Base-by-base conservation (phyloP, 2,329 filamentous ascomycete species). In the Coniella vitis region DNA sequence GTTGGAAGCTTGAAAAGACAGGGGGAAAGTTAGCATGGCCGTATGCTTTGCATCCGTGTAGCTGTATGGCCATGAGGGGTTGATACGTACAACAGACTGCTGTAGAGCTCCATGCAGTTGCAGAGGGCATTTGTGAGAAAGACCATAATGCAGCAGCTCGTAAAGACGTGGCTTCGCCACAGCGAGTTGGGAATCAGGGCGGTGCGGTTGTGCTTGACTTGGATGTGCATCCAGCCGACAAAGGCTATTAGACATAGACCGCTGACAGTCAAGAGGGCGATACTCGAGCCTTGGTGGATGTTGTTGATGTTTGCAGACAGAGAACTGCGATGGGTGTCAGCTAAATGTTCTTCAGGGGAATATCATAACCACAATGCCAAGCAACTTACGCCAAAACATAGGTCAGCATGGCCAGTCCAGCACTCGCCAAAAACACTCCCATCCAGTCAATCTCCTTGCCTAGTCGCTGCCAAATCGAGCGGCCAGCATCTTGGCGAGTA, bases 161-260 rank as follows among this genome's bases (percentile, higher is more conserved):
- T 72, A 56, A 84, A 84, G 3, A 73, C 62, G 0, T 62, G 59
- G 38, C 79, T 81, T n/a, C 64, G 69, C 81, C 81, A 84, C 0
- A 84, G 62, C 0, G 71, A 73, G 58, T 84, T 83, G 0, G 81
- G 81, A 19, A 84, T 82, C 7, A 84, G 60, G 0, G 78, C 78
- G 12, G 78, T 73, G 3, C 65, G 66, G 9, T 67, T 65, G 0
- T 60, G 57, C 10, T 62, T 64, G 41, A 74, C 72, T 42, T 74
- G 75, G 3, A 66, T 64, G 10, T 69, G 66, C 41, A 79, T 70
- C 79, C 79, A 84, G 9, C 65, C 58, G 38, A 75, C 62, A 57
- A 84, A 84, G 0, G 62, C 56, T 0, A 72, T 71, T 3, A 80
- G 60, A 2, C 71, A 55, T 3, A 65, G 54, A 2, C 71, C 52